Evolutionary conservation across 257 asterid genomes (phyloP), one percentile per base, ranked within the genome.

Genomic region (Solanum neorickii): DNA sequence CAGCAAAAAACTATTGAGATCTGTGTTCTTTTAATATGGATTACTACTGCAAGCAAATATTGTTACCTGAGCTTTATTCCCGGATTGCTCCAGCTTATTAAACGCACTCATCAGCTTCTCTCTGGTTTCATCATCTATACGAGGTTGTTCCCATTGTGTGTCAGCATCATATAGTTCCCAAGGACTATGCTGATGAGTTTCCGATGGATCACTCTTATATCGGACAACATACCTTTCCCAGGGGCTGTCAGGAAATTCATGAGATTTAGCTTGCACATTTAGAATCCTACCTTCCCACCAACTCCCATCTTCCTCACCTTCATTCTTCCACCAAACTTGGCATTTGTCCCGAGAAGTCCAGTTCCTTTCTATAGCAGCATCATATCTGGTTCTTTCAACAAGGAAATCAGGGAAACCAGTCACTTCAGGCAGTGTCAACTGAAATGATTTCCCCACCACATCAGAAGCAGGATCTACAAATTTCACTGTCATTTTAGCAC

Each of bases 251-350:
- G 96, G 97, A 89, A 92, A 97, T 41, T 97, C 98, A 46, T 69
- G 86, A 83, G 95, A 92, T 87, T 97, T 97, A 62, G 98, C 90
- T 89, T 93, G 93, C 87, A 94, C 93, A 16, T 86, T 87, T n/a
- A 93, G 72, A 68, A 97, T 92, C 75, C 99, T 94, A 84, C 99
- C 99, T 33, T 91, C 98, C 98, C 98, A 97, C 98, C 99, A 97
- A 69, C 91, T 90, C 33, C 99, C 99, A 70, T 91, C 94, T 90
- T 94, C 98, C 65, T 90, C 97, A 2, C 94, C 96, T 87, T 94
- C 98, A 66, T 94, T 93, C 91, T 93, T 94, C 99, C 99, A 97
- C 99, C 99, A 97, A 29, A 95, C 99, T 87, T 91, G 94, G 83
- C 98, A 95, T 87, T 94, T 97, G 88, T 94, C 98, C 86, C 99